Evolutionary conservation across 2,329 filamentous ascomycete genomes (phyloP).

Genomic region (Berkeleyomyces rouxiae): DNA sequence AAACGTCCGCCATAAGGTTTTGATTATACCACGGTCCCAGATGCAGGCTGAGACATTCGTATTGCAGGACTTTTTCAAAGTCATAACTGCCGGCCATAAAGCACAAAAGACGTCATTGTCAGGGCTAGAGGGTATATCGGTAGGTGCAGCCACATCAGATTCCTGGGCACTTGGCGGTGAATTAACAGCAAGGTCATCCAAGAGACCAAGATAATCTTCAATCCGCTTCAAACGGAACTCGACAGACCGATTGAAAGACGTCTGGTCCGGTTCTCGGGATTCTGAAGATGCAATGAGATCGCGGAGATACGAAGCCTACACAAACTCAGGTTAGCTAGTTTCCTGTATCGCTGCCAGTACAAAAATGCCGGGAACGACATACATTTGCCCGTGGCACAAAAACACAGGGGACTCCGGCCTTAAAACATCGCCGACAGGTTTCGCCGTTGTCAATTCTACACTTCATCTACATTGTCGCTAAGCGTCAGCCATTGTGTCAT

Average conservation of each 20-base stretch:
- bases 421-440: conserved; percentile 21
- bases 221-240: conserved; percentile 16
- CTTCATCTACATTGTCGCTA: conserved; percentile 20
- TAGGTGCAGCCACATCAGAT: not conserved
- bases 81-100: conserved; percentile 20
- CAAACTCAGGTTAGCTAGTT: not conserved
- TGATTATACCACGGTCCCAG: conserved; percentile 21
- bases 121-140: conserved; percentile 4
- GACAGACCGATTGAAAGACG: conserved; percentile 13
- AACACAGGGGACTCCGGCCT: conserved; percentile 23
- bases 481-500: conserved; percentile 15
- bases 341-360: not conserved
- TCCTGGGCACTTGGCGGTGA: conserved; percentile 7
- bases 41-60: conserved; percentile 17
- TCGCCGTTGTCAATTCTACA: conserved; percentile 22
- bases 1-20: conserved; percentile 24
- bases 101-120: conserved; percentile 14
- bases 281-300: conserved; percentile 13
- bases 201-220: conserved; percentile 18
- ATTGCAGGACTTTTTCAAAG: conserved; percentile 18
- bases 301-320: conserved; percentile 12
- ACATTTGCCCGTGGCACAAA: conserved; percentile 27
- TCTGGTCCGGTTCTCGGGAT: conserved; percentile 12
- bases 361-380: conserved; percentile 13
- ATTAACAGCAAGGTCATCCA: conserved; percentile 14